Evolutionary conservation across 495 filamentous ascomycete species (phyloP).

Genomic region (Aeminium ludgeri): DNA sequence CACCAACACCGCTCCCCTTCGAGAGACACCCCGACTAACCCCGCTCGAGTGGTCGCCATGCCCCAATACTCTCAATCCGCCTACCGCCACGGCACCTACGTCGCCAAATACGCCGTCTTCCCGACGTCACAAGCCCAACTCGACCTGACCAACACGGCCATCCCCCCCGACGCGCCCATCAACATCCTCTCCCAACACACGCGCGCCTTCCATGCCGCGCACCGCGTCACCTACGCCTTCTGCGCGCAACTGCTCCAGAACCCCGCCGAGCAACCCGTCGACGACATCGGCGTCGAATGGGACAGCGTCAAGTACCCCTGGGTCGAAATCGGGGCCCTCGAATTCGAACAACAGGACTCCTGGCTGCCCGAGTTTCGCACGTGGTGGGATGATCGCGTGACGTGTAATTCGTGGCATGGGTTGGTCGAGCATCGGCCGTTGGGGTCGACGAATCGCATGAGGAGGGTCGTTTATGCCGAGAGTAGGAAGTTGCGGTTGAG

Average conservation of each 20-base stretch:
- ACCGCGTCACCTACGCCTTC: conserved; percentile 33
- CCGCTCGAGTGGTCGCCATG: conserved; percentile 24
- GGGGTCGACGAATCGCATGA: conserved; percentile 29
- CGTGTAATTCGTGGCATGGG: conserved; percentile 31
- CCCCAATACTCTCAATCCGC: conserved; percentile 33
- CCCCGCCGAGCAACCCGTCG: conserved; percentile 32
- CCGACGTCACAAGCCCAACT: conserved; percentile 28
- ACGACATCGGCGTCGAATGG: conserved; percentile 33
- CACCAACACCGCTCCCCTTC: too few species aligned
- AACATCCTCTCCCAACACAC: conserved; percentile 31
- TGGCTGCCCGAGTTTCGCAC: conserved; percentile 28
- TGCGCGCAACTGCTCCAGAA: conserved; percentile 31
- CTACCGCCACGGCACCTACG: conserved; percentile 33
- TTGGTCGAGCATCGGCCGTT: conserved; percentile 30
- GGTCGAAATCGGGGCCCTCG: conserved; percentile 30
- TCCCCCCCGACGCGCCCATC: conserved; percentile 25
- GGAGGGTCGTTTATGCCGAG: conserved; percentile 25
- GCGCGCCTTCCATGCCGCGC: conserved; percentile 26
- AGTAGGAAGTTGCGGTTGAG: conserved; percentile 14
- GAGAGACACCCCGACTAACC: too few species aligned
- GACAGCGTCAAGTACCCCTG: conserved; percentile 33
- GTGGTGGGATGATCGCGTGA: conserved; percentile 34
- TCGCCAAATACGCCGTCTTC: conserved; percentile 32
- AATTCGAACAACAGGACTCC: conserved; percentile 31
- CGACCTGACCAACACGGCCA: conserved; percentile 26